These are phyloP conservation scores for Penicillium sp. DNA, from an alignment of 2,329 filamentous ascomycete genomes.

Conservation along the genomic window DNA sequence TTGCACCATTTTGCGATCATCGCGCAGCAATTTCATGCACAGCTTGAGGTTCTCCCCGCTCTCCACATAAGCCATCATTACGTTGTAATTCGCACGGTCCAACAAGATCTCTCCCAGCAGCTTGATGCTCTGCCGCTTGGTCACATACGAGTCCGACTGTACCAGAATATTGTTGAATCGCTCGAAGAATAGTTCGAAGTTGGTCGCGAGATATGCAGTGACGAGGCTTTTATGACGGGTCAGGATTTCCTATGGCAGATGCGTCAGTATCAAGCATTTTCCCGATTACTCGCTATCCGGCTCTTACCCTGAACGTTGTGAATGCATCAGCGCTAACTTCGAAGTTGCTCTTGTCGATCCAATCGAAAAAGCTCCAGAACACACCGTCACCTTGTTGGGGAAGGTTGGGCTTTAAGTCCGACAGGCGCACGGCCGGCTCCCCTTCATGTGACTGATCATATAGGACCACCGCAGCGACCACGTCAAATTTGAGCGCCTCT, in stretches of 20 bases:
- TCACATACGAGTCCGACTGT: slow-evolving; percentile 93
- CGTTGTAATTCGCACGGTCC: slow-evolving; percentile 91
- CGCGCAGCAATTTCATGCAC: slow-evolving; percentile 93
- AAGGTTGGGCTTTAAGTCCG: slow-evolving; percentile 69
- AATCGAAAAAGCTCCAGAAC: slow-evolving; percentile 95
- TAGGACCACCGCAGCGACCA: slow-evolving; percentile 82
- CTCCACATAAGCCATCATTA: slow-evolving; percentile 97
- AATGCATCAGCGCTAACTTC: slow-evolving; percentile 97
- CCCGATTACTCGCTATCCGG: background rate
- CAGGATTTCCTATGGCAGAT: slow-evolving; percentile 66
- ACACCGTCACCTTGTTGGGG: slow-evolving; percentile 75
- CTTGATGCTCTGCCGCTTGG: slow-evolving; percentile 97
- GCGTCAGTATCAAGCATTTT: background rate
- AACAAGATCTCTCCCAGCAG: slow-evolving; percentile 90
- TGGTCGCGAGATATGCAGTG: slow-evolving; percentile 77
- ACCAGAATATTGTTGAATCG: slow-evolving; percentile 84
- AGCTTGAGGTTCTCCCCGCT: slow-evolving; percentile 94
- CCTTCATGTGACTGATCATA: slow-evolving; percentile 81
- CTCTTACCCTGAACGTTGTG: slow-evolving; percentile 81
- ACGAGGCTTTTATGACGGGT: slow-evolving; percentile 92
- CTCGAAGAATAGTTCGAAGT: slow-evolving; percentile 90
- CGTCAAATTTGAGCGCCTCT: slow-evolving; percentile 86
- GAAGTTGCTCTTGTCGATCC: slow-evolving; percentile 95
- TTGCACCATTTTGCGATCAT: slow-evolving; percentile 98
- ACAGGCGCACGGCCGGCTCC: slow-evolving; percentile 70